Base-by-base conservation (phyloP, 495 filamentous ascomycete genomes). In the Melanomma pulvis-pyrius region DNA sequence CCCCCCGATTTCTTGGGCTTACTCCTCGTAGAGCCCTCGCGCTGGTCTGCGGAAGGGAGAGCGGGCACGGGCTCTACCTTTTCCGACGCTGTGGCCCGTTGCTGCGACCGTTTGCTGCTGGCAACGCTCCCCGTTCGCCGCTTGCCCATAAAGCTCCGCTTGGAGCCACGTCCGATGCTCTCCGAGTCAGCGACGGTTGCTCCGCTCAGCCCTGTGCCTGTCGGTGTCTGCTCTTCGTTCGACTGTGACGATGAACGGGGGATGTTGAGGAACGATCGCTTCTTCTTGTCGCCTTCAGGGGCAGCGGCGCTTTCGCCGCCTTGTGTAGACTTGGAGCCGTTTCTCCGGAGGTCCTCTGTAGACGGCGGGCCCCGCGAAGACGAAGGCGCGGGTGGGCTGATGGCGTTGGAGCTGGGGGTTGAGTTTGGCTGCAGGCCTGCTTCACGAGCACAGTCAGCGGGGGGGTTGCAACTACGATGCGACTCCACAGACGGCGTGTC, bases 121-220 rank as follows among this genome's bases (percentile, higher is more conserved):
- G 81, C 80, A 59, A 86, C 83, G 77, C 88, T 93, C 52, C 86
- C 85, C 76, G 90, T 88, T 65, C 87, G 83, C 70, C 85, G 82
- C 83, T 88, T 70, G 86, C 84, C 74, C 79, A 68, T 57, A 57
- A 70, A 70, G 50, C 68, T 65, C 51, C 63, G 61, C 50, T 69
- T 69, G 46, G 67, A 69, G 41, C 59, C 86, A 83, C 77, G 90
- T 87, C 69, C 87, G 82, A 72, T 84, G 82, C 85, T 88, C 67
- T 87, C 84, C 25, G 70, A 82, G 71, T 90, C 87, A 65, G 81
- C 84, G 34, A 82, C 82, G 39, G 84, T 86, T 51, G 84, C 85
- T 52, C 89, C 89, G 67, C 84, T 88, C 68, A 87, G 74, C n/a
- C 84, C 84, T 15, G 85, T 86, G 46, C 82, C 70, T n/a, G 69